These are phyloP conservation scores for Yamadazyma tumulicola DNA, from an alignment of 805 yeast species.

Conservation along the genomic window DNA sequence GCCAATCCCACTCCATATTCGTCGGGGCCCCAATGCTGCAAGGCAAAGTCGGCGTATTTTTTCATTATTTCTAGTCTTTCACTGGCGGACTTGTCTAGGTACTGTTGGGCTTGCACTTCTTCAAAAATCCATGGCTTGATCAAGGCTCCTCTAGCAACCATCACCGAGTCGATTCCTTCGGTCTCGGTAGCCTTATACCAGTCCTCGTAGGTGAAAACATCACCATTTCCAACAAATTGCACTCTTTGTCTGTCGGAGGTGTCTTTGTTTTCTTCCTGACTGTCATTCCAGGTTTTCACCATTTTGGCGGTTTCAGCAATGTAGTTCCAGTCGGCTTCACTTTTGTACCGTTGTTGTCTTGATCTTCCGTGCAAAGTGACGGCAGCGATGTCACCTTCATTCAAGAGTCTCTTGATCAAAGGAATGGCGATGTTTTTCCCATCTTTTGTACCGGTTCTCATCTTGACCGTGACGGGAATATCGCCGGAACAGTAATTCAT, in stretches of 20 bases:
- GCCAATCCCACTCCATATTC: slow-evolving; percentile 88
- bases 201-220: slow-evolving; percentile 79
- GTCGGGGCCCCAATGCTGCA: slow-evolving; percentile 98
- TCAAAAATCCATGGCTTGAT: slow-evolving; percentile 99
- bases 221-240: slow-evolving; percentile 93
- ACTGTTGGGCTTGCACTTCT: slow-evolving; percentile 86
- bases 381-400: slow-evolving; percentile 82
- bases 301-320: slow-evolving; percentile 68
- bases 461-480: slow-evolving; percentile 85
- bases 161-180: slow-evolving; percentile 81
- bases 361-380: slow-evolving; percentile 95
- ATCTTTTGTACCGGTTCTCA: slow-evolving; percentile 89
- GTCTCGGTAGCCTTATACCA: slow-evolving; percentile 72
- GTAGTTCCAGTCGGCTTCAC: slow-evolving; percentile 91
- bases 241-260: slow-evolving; percentile 56
- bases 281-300: slow-evolving; percentile 57
- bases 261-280: slow-evolving; percentile 59
- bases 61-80: slow-evolving; percentile 79
- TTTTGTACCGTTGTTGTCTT: slow-evolving; percentile 91
- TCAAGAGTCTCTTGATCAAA: slow-evolving; percentile 65
- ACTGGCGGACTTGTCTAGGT: slow-evolving; percentile 83
- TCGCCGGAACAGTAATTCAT: slow-evolving; percentile 91
- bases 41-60: slow-evolving; percentile 71
- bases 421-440: slow-evolving; percentile 82
- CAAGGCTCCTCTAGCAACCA: slow-evolving; percentile 97